Evolutionary conservation across 257 asterid species (phyloP), one percentile per base, ranked within the genome.

Genomic region (Dorcoceras hygrometricum): DNA sequence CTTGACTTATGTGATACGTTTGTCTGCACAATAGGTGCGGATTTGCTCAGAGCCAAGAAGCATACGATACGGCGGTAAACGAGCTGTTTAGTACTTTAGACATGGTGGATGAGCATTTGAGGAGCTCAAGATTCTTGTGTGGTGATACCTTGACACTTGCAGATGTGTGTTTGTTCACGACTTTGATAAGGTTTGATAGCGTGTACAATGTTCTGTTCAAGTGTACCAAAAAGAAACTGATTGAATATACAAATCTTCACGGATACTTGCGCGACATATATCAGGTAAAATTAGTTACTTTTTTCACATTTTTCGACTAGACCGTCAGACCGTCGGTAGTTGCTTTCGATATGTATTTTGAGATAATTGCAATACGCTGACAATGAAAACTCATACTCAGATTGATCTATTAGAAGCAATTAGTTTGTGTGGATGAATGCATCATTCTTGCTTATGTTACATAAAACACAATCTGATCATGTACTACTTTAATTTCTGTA

Each of bases 1-100:
- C 46, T 25, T 62, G 54, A 31, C 19, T 1, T 23, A 16, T 59
- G 27, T 2, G 12, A 14, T 53, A 50, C 63, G 59, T 61, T 59
- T 54, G 8, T 14, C 43, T 8, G 20, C 68, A 12, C 50, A 39
- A 75, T 64, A 90, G 99, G 82, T 93, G 99, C 56, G 99, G 99
- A 57, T 94, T 94, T 74, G 99, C 99, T 3, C 95, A 94, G 74
- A 90, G 89, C 72, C 99, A 94, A 69, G 96, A 82, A 71, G 97
- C 97, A 0, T 94, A 94, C 54, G 87, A 94, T 27, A 57, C 4
- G 0, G 91, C 97, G 0, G 95, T 81, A 10, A 79, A 71, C 0
- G 92, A 83, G 63, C 39, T 94, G 84, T 94, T 94, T 36, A 34
- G 65, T 12, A 73, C 95, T 10, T 63, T 90, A 62, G 96, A 88